phyloP scores from a whole-genome alignment of 345 rosid species.

The Moringa oleifera region DNA sequence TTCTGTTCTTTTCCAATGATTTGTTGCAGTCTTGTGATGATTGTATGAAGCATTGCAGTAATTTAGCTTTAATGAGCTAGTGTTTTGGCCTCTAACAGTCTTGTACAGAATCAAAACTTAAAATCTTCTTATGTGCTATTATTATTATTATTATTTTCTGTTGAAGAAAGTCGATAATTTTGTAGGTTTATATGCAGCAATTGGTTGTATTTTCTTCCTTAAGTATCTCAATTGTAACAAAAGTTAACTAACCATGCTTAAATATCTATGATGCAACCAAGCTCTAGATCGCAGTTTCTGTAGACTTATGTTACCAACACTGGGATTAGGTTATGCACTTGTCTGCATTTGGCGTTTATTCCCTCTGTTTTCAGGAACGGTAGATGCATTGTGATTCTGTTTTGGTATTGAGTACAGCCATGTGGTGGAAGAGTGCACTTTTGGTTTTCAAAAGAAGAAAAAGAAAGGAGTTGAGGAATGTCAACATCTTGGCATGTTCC shows the following conservation, averaged over 20 bases:
- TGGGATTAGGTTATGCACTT: neutral
- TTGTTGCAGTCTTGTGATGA: neutral
- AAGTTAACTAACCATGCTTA: neutral
- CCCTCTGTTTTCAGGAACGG: neutral
- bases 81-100: neutral
- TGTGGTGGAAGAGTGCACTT: slow-evolving; percentile 21
- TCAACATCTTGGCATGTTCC: slow-evolving; percentile 37
- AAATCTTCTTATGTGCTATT: slow-evolving; percentile 3
- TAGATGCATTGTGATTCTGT: neutral
- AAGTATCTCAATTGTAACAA: no score
- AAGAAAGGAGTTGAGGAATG: slow-evolving; percentile 27
- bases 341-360: slow-evolving; percentile 8
- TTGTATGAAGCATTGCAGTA: neutral
- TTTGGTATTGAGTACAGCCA: slow-evolving; percentile 8
- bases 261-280: neutral
- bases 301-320: neutral
- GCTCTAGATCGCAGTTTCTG: neutral
- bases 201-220: neutral
- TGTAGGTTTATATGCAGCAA: neutral
- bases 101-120: neutral
- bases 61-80: neutral
- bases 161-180: no score
- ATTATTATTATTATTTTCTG: neutral
- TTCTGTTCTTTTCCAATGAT: slow-evolving; percentile 1
- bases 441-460: slow-evolving; percentile 17